Conservation (phyloP, 2,329 filamentous ascomycete species). For the Alternaria hordeiaustralica region DNA sequence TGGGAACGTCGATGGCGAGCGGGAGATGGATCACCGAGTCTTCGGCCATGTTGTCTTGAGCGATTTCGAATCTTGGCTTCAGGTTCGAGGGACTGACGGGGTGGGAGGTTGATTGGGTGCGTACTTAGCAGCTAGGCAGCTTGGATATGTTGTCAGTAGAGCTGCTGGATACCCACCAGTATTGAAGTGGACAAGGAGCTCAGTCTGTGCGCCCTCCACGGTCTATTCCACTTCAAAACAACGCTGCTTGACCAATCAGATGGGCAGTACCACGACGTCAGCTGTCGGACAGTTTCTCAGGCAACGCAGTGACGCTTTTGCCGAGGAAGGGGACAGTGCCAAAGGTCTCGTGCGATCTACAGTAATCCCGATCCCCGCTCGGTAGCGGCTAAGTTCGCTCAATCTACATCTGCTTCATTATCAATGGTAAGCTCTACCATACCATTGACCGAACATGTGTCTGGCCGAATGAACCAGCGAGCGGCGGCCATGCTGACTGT, state of each 20-base stretch:
- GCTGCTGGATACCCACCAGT: neutral
- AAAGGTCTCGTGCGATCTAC: neutral
- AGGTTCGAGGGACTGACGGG: neutral
- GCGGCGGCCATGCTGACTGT: slow-evolving; percentile 42
- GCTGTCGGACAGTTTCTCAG: neutral
- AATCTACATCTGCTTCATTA: slow-evolving; percentile 3
- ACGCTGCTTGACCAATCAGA: neutral
- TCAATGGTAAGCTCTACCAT: slow-evolving; percentile 27
- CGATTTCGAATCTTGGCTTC: neutral
- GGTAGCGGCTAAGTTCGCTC: neutral
- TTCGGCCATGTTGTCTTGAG: neutral
- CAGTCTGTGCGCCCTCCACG: neutral
- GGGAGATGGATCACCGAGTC: neutral
- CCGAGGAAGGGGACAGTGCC: neutral
- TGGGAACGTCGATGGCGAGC: neutral
- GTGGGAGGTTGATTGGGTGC: neutral
- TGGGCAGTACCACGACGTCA: neutral
- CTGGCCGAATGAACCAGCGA: slow-evolving; percentile 27
- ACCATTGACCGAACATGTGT: slow-evolving; percentile 9
- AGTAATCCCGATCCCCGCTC: neutral
- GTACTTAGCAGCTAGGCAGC: neutral
- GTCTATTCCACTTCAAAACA: neutral
- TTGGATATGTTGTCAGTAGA: neutral
- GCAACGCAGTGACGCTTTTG: neutral
- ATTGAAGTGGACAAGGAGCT: neutral